Evolutionary conservation across 202 grass and related monocot genomes (phyloP).

Genomic region (Dendrocalamus latiflorus): DNA sequence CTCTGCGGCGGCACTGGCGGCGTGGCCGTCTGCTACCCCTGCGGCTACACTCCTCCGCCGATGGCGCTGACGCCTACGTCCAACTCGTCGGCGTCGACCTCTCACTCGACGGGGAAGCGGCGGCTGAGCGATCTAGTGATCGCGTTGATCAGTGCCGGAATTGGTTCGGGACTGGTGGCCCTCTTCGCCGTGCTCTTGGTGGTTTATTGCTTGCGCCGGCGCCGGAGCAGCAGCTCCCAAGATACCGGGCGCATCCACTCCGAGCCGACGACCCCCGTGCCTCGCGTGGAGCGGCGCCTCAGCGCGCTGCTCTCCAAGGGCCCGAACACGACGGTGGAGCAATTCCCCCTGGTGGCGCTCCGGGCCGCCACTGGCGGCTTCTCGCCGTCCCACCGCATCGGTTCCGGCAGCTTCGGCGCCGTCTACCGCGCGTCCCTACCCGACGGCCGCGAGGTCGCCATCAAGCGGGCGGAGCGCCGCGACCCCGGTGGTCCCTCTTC

Average conservation of each 20-base stretch:
- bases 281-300: conserved; percentile 44
- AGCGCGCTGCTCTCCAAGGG: conserved; percentile 46
- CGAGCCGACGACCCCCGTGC: background rate
- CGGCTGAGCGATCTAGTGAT: conserved; percentile 38
- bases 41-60: conserved; percentile 24
- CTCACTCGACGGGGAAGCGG: background rate
- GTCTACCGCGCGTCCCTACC: conserved; percentile 66
- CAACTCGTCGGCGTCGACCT: conserved; percentile 8
- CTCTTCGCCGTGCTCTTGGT: background rate
- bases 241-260: conserved; percentile 47
- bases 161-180: conserved; percentile 27
- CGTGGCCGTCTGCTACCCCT: conserved; percentile 57
- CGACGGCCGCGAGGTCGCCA: conserved; percentile 68
- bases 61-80: background rate
- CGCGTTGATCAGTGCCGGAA: conserved; percentile 40
- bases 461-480: conserved; percentile 65
- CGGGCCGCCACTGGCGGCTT: conserved; percentile 50
- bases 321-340: conserved; percentile 59
- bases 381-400: conserved; percentile 50
- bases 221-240: background rate
- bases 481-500: conserved; percentile 2
- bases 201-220: conserved; percentile 20
- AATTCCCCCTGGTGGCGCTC: conserved; percentile 61
- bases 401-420: conserved; percentile 76
- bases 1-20: conserved; percentile 21